phyloP scores from a whole-genome alignment of 1,284 basidiomycete species.

The Earliella scabrosa region DNA sequence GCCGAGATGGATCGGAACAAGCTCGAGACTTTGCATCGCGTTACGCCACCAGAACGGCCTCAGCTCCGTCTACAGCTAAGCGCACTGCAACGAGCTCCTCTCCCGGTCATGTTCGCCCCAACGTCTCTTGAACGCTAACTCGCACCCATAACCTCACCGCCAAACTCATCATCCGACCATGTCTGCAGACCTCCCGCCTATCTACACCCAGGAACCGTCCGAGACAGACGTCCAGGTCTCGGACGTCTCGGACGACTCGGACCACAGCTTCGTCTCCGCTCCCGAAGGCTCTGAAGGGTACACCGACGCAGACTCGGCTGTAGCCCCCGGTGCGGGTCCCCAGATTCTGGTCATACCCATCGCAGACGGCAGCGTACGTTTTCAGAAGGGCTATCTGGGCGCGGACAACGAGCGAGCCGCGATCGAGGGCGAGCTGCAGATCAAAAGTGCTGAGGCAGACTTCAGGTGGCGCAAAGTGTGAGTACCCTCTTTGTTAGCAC shows the following conservation, averaged over 20 bases:
- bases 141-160: background rate
- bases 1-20: background rate
- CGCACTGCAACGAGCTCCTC: constrained; percentile 5
- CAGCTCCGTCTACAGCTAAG: constrained; percentile 1
- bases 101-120: constrained; percentile 7
- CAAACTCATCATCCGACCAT: constrained; percentile 10
- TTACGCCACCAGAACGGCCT: background rate
- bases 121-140: background rate
- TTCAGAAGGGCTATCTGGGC: constrained; percentile 81
- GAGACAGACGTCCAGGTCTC: constrained; percentile 28
- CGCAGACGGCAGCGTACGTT: constrained; percentile 60
- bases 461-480: constrained; percentile 72
- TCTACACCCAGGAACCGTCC: constrained; percentile 38
- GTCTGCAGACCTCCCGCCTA: constrained; percentile 45
- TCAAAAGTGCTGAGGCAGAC: constrained; percentile 62
- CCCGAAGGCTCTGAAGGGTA: constrained; percentile 5
- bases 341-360: constrained; percentile 74
- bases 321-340: constrained; percentile 36
- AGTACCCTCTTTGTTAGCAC: constrained; percentile 35
- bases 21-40: background rate
- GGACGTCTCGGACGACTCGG: constrained; percentile 16
- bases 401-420: constrained; percentile 79
- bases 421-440: constrained; percentile 81
- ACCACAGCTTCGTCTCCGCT: constrained; percentile 22
- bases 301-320: background rate